Conservation (phyloP, 495 filamentous ascomycete genomes). For the Evernia prunastri region DNA sequence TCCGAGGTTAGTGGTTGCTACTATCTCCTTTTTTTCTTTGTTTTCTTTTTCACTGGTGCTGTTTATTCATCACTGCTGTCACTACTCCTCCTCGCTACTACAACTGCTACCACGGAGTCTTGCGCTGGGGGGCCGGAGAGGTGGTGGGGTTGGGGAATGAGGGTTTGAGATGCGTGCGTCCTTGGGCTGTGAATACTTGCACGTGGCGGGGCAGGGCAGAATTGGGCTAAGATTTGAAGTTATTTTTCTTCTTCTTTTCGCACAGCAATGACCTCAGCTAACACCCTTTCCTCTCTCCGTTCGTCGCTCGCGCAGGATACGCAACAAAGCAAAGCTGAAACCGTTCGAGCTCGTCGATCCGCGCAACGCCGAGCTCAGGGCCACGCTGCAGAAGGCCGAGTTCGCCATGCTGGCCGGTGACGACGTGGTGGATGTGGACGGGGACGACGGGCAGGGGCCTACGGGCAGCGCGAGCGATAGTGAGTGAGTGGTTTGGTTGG, state of each 20-base stretch:
- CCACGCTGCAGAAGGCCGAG: conserved; percentile 68
- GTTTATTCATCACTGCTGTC: too few species aligned
- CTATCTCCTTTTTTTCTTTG: neutral
- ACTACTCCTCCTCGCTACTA: too few species aligned
- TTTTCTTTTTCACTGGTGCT: too few species aligned
- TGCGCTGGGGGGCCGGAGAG: neutral
- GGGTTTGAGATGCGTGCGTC: too few species aligned
- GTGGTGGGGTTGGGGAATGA: conserved; percentile 3
- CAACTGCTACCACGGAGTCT: too few species aligned
- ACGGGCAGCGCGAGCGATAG: conserved; percentile 29
- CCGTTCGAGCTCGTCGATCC: conserved; percentile 67
- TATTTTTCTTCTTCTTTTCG: too few species aligned
- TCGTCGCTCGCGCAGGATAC: conserved; percentile 37
- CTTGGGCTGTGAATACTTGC: too few species aligned
- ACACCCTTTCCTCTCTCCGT: neutral
- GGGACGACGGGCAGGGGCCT: conserved; percentile 20
- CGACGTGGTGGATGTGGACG: conserved; percentile 21
- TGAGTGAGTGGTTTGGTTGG: conserved; percentile 17
- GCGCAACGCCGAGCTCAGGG: conserved; percentile 59
- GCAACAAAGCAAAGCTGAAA: conserved; percentile 66
- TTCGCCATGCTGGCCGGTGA: conserved; percentile 33
- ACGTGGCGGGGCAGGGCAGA: too few species aligned
- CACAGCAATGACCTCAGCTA: too few species aligned
- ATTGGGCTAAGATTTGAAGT: too few species aligned
- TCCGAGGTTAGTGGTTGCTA: conserved; percentile 41